These are phyloP conservation scores for Rubia yunnanensis DNA, from an alignment of 257 asterid species.

Conservation along the genomic window DNA sequence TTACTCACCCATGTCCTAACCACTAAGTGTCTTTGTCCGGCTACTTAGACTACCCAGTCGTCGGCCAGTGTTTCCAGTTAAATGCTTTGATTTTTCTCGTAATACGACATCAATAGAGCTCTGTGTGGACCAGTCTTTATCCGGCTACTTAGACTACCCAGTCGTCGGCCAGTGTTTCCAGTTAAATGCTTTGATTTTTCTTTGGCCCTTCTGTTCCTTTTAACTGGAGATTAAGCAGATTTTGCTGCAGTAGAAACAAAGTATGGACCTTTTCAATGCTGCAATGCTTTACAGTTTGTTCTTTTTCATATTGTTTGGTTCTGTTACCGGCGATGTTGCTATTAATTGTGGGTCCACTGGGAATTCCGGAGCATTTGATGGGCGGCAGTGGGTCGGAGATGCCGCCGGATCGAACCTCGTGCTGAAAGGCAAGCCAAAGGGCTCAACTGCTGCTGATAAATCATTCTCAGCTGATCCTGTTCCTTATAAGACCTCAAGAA, in stretches of 20 bases:
- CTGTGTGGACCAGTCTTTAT: too few relatives aligned
- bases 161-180: background rate
- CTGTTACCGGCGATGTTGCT: background rate
- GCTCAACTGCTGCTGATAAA: background rate
- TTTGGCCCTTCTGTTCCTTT: background rate
- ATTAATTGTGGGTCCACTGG: slow-evolving; percentile 5
- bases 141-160: background rate
- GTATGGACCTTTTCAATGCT: background rate
- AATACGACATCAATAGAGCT: background rate
- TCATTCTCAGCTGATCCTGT: slow-evolving; percentile 6
- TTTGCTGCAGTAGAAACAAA: background rate
- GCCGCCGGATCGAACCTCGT: background rate
- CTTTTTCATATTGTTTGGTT: background rate
- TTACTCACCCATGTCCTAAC: too few relatives aligned
- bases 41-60: background rate
- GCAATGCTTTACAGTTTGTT: background rate
- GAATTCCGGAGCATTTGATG: slow-evolving; percentile 1
- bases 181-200: background rate
- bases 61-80: background rate
- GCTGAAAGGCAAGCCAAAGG: slow-evolving; percentile 1
- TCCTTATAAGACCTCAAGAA: slow-evolving; percentile 12
- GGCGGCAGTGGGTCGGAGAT: slow-evolving; percentile 15
- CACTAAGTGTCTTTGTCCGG: too few relatives aligned
- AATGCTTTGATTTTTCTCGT: background rate
- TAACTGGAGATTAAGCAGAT: background rate